Percentiles rank a stretch among this genome's conserved stretches.
These are phyloP conservation scores for Aureobasidium sp. DNA, from an alignment of 2,329 filamentous ascomycete genomes.

Conservation along the genomic window DNA sequence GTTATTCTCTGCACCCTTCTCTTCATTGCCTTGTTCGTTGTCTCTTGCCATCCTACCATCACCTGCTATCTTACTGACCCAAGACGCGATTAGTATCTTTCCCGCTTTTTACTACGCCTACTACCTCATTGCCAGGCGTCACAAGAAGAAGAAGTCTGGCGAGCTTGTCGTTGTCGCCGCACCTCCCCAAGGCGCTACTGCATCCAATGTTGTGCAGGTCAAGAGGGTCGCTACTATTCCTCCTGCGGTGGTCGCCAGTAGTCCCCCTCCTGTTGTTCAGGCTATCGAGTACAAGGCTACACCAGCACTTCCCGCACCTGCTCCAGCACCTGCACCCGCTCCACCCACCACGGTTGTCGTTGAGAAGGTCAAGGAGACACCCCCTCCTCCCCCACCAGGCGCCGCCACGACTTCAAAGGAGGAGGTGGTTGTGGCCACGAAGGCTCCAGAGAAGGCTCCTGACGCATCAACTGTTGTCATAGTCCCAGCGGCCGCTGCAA, in stretches of 20 bases:
- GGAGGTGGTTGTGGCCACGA: neutral
- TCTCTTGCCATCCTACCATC: slow-evolving; percentile 35
- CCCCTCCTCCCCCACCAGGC: neutral
- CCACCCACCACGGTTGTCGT: neutral
- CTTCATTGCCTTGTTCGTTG: neutral
- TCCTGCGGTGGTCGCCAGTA: neutral
- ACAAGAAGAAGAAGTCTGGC: neutral
- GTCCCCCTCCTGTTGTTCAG: neutral
- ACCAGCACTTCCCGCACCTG: neutral
- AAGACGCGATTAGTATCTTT: neutral
- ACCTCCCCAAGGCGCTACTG: neutral
- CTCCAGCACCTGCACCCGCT: neutral
- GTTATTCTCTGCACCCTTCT: neutral
- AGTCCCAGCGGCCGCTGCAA: neutral
- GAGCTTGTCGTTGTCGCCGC: neutral
- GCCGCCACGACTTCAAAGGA: neutral
- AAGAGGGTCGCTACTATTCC: neutral
- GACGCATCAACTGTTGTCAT: neutral
- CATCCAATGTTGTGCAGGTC: neutral
- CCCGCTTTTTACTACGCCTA: neutral
- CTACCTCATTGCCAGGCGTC: neutral
- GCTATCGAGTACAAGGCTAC: neutral
- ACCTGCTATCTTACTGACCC: slow-evolving; percentile 40
- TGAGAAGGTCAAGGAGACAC: too few relatives aligned
- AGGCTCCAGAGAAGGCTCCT: neutral